phyloP scores from a whole-genome alignment of 2,329 filamentous ascomycete species.

The Curvularia lunata region DNA sequence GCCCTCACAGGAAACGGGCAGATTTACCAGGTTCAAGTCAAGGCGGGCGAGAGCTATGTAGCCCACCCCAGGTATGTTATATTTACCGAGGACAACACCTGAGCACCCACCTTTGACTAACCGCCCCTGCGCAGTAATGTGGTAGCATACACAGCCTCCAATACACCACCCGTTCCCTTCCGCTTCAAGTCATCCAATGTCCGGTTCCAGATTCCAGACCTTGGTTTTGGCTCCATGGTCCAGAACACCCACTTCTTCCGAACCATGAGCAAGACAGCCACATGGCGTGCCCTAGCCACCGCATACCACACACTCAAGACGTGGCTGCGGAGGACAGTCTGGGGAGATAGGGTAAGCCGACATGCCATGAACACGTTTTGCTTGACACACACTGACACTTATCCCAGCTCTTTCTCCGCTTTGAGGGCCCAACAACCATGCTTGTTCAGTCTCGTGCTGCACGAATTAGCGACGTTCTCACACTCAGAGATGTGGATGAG shows the following conservation, averaged over 20 bases:
- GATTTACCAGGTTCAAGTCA: constrained; percentile 82
- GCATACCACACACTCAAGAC: constrained; percentile 74
- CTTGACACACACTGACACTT: constrained; percentile 17
- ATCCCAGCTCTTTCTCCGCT: constrained; percentile 77
- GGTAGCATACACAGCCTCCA: constrained; percentile 83
- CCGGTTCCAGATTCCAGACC: constrained; percentile 76
- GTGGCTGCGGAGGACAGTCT: constrained; percentile 79
- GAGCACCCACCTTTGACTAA: constrained; percentile 7
- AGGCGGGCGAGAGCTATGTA: constrained; percentile 85
- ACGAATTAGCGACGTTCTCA: constrained; percentile 77
- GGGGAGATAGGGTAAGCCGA: constrained; percentile 77
- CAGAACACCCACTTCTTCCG: constrained; percentile 75
- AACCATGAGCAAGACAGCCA: constrained; percentile 71
- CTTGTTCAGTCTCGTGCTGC: constrained; percentile 87
- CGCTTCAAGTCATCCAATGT: constrained; percentile 80
- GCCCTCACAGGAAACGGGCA: constrained; percentile 87
- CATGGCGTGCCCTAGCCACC: constrained; percentile 74
- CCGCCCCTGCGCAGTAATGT: constrained; percentile 68
- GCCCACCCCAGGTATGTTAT: constrained; percentile 72
- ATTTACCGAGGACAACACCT: not conserved
- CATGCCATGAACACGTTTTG: not conserved
- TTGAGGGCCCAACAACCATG: constrained; percentile 84
- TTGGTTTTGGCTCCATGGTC: constrained; percentile 68
- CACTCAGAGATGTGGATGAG: constrained; percentile 81
- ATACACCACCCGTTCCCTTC: constrained; percentile 79